Evolutionary conservation across 2,329 filamentous ascomycete genomes (phyloP).

Genomic region (Penicillium sp.): DNA sequence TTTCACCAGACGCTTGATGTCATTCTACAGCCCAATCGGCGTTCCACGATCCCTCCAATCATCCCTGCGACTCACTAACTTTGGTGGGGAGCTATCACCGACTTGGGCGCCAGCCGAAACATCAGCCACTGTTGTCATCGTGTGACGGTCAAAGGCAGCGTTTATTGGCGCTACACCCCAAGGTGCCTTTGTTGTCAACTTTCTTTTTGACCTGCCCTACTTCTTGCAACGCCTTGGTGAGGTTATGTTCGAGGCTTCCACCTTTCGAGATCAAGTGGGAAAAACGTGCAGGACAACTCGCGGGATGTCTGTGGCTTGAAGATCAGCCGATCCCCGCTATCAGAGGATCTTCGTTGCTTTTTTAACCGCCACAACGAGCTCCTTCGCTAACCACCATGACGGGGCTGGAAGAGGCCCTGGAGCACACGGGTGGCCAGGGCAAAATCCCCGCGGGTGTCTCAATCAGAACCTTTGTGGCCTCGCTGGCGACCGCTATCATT

Average conservation of each 20-base stretch:
- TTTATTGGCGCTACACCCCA: conserved; percentile 12
- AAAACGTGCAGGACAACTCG: neutral
- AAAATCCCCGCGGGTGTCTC: conserved; percentile 34
- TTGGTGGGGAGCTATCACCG: conserved; percentile 13
- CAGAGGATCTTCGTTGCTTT: neutral
- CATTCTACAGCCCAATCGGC: conserved; percentile 27
- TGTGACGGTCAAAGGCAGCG: conserved; percentile 9
- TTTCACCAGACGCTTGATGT: conserved; percentile 39
- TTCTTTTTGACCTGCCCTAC: neutral
- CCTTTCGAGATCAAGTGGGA: neutral
- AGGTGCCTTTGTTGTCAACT: conserved; percentile 11
- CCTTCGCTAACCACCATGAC: conserved; percentile 18
- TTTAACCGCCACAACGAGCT: neutral
- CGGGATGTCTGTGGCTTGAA: neutral
- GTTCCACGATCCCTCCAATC: conserved; percentile 26
- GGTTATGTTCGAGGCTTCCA: neutral
- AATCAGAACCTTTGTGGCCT: conserved; percentile 57
- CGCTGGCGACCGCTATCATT: conserved; percentile 57
- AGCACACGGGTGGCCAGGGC: conserved; percentile 35
- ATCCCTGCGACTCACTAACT: conserved; percentile 16
- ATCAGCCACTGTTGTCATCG: conserved; percentile 31
- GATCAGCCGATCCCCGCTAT: neutral
- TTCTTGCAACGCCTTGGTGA: neutral
- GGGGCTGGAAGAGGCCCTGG: conserved; percentile 32
- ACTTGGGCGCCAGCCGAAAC: conserved; percentile 14